Percentiles rank a stretch among this genome's conserved stretches.
These are phyloP conservation scores for Dactylonectria macrodidyma DNA, from an alignment of 2,329 filamentous ascomycete genomes.

Conservation along the genomic window DNA sequence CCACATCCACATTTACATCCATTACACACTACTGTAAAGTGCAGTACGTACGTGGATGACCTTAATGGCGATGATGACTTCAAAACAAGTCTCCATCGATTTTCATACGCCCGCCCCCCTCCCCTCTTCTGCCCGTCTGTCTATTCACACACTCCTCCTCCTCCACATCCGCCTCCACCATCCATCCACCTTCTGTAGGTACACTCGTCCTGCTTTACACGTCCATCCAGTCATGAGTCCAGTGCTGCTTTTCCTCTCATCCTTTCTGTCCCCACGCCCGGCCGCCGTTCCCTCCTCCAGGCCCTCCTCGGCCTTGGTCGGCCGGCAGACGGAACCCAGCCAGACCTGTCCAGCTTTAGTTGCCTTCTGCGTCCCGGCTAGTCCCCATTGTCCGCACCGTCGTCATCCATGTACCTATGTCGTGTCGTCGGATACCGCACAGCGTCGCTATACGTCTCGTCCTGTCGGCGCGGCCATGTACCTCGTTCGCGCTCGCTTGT, in stretches of 20 bases:
- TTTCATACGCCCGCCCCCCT: slow-evolving; percentile 12
- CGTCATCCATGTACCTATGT: slow-evolving; percentile 26
- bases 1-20: slow-evolving; percentile 15
- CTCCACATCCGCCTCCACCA: slow-evolving; percentile 3
- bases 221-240: slow-evolving; percentile 18
- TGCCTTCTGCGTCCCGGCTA: slow-evolving; percentile 19
- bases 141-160: slow-evolving; percentile 17
- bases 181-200: slow-evolving; percentile 11
- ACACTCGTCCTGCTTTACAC: slow-evolving; percentile 1
- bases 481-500: slow-evolving; percentile 35
- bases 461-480: slow-evolving; percentile 27
- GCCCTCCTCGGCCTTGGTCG: slow-evolving; percentile 26
- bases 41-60: slow-evolving; percentile 11
- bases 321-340: slow-evolving; percentile 21
- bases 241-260: slow-evolving; percentile 20
- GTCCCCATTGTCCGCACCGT: slow-evolving; percentile 21
- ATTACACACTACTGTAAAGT: slow-evolving; percentile 13
- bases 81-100: background rate
- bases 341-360: slow-evolving; percentile 28
- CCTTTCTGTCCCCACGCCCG: slow-evolving; percentile 21
- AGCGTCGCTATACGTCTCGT: slow-evolving; percentile 31
- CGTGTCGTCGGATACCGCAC: slow-evolving; percentile 35
- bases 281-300: slow-evolving; percentile 17
- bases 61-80: slow-evolving; percentile 22
- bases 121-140: slow-evolving; percentile 15